These are phyloP conservation scores for Tricholoma hemisulphureum DNA, from an alignment of 768 basidiomycete species.

Conservation along the genomic window DNA sequence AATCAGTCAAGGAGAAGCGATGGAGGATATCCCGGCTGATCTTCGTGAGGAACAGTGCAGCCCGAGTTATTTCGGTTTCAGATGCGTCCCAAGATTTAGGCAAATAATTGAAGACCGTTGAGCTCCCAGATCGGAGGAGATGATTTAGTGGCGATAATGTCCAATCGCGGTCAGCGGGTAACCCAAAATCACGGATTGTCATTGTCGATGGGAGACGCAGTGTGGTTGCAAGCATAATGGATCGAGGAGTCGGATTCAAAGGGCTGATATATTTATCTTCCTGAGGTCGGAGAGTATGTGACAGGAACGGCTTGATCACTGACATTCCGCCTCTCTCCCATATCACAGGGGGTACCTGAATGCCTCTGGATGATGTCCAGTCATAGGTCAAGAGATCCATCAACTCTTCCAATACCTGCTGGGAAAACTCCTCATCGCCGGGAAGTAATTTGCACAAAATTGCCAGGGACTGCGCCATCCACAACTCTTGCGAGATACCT, in stretches of 20 bases:
- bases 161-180: slow-evolving; percentile 65
- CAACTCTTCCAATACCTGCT: slow-evolving; percentile 42
- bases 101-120: slow-evolving; percentile 65
- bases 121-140: slow-evolving; percentile 71
- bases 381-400: slow-evolving; percentile 34
- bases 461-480: slow-evolving; percentile 65
- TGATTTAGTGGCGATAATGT: slow-evolving; percentile 67
- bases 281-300: slow-evolving; percentile 42
- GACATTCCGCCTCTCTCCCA: slow-evolving; percentile 53
- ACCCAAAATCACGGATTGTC: slow-evolving; percentile 31
- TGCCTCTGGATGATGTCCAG: slow-evolving; percentile 40
- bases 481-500: slow-evolving; percentile 51
- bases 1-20: slow-evolving; percentile 38
- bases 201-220: slow-evolving; percentile 41
- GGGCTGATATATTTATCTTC: slow-evolving; percentile 50
- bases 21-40: slow-evolving; percentile 46
- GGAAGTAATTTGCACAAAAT: slow-evolving; percentile 57
- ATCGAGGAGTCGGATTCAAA: slow-evolving; percentile 45
- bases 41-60: slow-evolving; percentile 61
- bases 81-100: slow-evolving; percentile 75
- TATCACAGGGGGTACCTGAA: slow-evolving; percentile 37
- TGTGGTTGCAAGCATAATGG: slow-evolving; percentile 58
- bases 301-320: slow-evolving; percentile 61
- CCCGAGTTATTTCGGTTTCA: slow-evolving; percentile 74
- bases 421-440: slow-evolving; percentile 69